phyloP scores from a whole-genome alignment of 2,329 filamentous ascomycete species.

The Parafenestella ontariensis region DNA sequence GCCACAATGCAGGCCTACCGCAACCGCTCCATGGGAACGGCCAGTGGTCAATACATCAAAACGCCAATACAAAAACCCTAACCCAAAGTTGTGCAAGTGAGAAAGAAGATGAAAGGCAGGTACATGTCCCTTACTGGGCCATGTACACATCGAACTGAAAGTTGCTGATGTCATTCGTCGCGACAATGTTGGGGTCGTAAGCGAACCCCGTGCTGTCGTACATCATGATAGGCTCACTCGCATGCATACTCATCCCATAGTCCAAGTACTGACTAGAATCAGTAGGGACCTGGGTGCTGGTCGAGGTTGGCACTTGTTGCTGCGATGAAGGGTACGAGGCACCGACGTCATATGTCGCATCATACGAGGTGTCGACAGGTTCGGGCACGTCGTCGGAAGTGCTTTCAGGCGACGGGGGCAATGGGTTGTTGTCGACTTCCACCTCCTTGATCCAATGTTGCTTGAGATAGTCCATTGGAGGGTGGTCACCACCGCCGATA shows the following conservation, averaged over 20 bases:
- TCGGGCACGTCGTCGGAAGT: conserved; percentile 28
- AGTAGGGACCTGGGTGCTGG: conserved; percentile 17
- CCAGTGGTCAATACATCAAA: conserved; percentile 35
- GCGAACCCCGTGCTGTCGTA: conserved; percentile 25
- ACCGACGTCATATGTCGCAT: conserved; percentile 14
- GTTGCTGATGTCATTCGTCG: conserved; percentile 24
- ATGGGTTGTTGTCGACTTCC: conserved; percentile 51
- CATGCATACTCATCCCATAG: conserved; percentile 30
- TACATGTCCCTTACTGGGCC: conserved; percentile 9
- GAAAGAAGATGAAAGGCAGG: neutral
- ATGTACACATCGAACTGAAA: conserved; percentile 42
- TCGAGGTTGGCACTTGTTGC: conserved; percentile 11
- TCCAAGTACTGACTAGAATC: conserved; percentile 26
- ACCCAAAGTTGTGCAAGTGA: conserved; percentile 19
- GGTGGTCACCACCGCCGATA: conserved; percentile 67
- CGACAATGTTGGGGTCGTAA: conserved; percentile 19
- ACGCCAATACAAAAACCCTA: conserved; percentile 10
- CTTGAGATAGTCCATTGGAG: conserved; percentile 66
- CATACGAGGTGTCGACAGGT: conserved; percentile 12
- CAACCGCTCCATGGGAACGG: conserved; percentile 19
- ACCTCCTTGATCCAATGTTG: conserved; percentile 66
- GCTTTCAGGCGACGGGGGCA: conserved; percentile 27
- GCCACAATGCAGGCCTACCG: conserved; percentile 32
- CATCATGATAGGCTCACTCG: conserved; percentile 27
- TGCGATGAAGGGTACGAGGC: conserved; percentile 15